These are phyloP conservation scores for Cystofilobasidium macerans DNA, from an alignment of 768 basidiomycete genomes.

Conservation along the genomic window DNA sequence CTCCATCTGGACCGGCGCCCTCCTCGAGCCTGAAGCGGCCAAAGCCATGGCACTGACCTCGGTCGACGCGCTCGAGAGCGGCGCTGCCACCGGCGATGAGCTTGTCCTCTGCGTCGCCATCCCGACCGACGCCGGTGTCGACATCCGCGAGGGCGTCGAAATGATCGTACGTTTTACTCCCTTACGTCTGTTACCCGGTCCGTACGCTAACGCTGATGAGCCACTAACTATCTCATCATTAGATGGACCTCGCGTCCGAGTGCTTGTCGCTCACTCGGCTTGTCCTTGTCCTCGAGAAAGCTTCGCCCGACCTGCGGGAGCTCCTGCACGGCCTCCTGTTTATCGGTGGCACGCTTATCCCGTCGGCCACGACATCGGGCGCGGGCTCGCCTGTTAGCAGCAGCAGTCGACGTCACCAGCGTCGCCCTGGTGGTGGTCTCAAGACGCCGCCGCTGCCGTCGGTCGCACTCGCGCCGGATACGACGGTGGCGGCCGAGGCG, in stretches of 20 bases:
- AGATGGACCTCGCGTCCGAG: slow-evolving; percentile 80
- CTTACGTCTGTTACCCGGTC: background rate
- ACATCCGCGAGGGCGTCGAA: slow-evolving; percentile 66
- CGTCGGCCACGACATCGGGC: slow-evolving; percentile 46
- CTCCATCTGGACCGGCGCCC: slow-evolving; percentile 9
- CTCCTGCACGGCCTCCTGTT: slow-evolving; percentile 85
- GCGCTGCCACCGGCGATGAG: slow-evolving; percentile 40
- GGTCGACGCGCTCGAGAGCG: slow-evolving; percentile 36
- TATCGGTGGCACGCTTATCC: slow-evolving; percentile 73
- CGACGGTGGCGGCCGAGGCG: too few species aligned
- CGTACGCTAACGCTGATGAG: slow-evolving; percentile 23
- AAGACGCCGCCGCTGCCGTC: too few species aligned
- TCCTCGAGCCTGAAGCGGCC: slow-evolving; percentile 9
- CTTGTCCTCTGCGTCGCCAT: slow-evolving; percentile 68
- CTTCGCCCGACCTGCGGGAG: slow-evolving; percentile 55
- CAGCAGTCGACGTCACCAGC: background rate
- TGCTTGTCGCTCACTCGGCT: slow-evolving; percentile 50
- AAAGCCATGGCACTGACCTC: background rate
- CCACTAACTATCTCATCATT: slow-evolving; percentile 64
- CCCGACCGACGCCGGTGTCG: slow-evolving; percentile 61
- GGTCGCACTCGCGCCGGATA: too few species aligned
- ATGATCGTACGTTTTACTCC: slow-evolving; percentile 21
- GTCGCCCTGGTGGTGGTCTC: too few species aligned
- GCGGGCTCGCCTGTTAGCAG: slow-evolving; percentile 45
- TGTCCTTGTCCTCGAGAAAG: slow-evolving; percentile 66